Percentiles rank a stretch among this genome's conserved stretches.
These are phyloP conservation scores for Liriodendron chinense DNA, from an alignment of 164 flowering plant genomes.

Conservation along the genomic window DNA sequence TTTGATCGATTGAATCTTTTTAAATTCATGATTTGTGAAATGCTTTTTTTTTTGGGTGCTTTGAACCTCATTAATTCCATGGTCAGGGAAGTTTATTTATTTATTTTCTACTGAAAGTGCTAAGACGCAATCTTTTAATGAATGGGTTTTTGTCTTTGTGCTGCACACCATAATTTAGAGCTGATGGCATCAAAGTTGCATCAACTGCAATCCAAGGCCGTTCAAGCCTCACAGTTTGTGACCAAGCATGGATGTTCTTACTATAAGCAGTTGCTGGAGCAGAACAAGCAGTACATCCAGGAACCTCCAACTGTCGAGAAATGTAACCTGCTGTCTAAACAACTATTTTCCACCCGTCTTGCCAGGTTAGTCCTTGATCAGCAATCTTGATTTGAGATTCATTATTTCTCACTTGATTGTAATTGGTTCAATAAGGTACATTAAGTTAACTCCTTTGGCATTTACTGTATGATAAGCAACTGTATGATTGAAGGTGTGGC, in stretches of 20 bases:
- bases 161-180: neutral
- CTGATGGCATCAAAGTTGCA: conserved; percentile 17
- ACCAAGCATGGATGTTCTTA: conserved; percentile 17
- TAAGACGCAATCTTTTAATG: neutral
- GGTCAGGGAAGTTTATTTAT: neutral
- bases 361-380: conserved; percentile 17
- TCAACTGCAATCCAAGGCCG: conserved; percentile 13
- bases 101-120: neutral
- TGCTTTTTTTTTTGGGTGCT: neutral
- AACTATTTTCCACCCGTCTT: conserved; percentile 22
- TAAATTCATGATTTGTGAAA: neutral
- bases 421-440: neutral
- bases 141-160: neutral
- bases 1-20: neutral
- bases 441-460: neutral
- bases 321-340: conserved; percentile 14
- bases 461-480: neutral
- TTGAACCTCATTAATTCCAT: neutral
- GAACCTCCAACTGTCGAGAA: conserved; percentile 20
- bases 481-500: neutral
- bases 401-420: neutral
- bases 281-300: conserved; percentile 22
- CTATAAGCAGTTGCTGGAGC: conserved; percentile 22
- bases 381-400: conserved; percentile 3
- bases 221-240: conserved; percentile 16